A percentile compares a stretch with the other conserved stretches of the same genome.
phyloP scores from a whole-genome alignment of 2,329 filamentous ascomycete genomes.

The Penicillium occitanis region DNA sequence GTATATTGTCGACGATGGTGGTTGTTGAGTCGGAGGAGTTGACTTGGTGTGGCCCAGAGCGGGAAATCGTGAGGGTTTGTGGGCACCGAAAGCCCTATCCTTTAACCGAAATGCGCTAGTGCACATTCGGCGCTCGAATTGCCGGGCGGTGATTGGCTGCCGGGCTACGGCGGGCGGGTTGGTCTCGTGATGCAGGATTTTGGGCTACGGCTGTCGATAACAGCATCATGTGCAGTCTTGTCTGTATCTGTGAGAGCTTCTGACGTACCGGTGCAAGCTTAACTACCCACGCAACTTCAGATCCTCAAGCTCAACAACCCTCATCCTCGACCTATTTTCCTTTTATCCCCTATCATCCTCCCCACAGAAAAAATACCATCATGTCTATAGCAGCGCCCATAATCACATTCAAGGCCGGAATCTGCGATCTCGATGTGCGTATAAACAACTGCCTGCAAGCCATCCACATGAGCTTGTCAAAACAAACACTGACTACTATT shows the following conservation, averaged over 20 bases:
- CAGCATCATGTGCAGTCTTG: conserved; percentile 7
- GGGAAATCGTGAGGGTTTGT: conserved; percentile 44
- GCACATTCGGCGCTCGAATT: conserved; percentile 29
- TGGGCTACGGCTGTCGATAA: conserved; percentile 8
- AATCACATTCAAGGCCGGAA: conserved; percentile 95
- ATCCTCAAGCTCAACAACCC: conserved; percentile 3
- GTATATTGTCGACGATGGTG: conserved; percentile 44
- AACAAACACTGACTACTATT: conserved; percentile 15
- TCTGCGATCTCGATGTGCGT: conserved; percentile 79
- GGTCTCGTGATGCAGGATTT: not conserved
- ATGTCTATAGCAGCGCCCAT: conserved; percentile 81
- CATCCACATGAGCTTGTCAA: conserved; percentile 7
- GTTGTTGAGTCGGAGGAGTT: conserved; percentile 41
- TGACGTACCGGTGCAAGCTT: conserved; percentile 12
- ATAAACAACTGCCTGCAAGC: conserved; percentile 13
- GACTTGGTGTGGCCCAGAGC: conserved; percentile 39
- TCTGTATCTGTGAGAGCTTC: conserved; percentile 26
- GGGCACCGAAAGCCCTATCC: conserved; percentile 45
- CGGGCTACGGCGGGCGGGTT: conserved; percentile 22
- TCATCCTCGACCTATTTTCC: conserved; percentile 18
- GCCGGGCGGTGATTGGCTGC: conserved; percentile 10
- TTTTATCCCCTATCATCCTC: conserved; percentile 8
- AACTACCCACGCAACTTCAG: conserved; percentile 6
- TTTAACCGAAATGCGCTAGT: conserved; percentile 43
- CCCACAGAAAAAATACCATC: conserved; percentile 25